Evolutionary conservation across 2,329 filamentous ascomycete species (phyloP), one percentile per base, ranked within the genome.

Genomic region (Epichloe uncinata): DNA sequence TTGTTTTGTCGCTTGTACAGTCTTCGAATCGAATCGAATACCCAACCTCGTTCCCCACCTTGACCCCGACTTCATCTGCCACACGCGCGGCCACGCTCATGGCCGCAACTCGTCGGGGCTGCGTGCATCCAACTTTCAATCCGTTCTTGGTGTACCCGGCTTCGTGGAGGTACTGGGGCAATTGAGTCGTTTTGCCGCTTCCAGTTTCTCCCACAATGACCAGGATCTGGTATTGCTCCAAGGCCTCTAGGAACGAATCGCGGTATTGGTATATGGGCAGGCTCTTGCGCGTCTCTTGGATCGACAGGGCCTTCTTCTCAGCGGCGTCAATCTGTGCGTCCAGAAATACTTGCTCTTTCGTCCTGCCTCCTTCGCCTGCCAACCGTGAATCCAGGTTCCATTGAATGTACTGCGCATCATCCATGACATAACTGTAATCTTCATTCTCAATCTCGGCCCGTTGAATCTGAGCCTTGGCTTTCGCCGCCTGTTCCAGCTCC

Each of bases 81-180:
- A 98, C 93, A 74, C 93, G 88, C 42, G 87, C 82, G n/a, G 93
- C 91, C 18, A 97, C 91, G 61, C 85, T 93, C 91, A 97, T 97
- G 33, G 93, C 93, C 3, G 93, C 93, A 11, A 98, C 93, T 72
- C 93, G 82, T 58, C 93, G 82, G 4, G 93, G 93, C 57, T 98
- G 93, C 0, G 93, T 98, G 60, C 90, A 95, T 4, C 87, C 91
- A 11, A 98, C 79, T 64, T 91, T 95, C 66, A 85, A 73, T 5
- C 85, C 88, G 20, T 79, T 76, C 61, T 91, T 88, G 2, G 88
- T 95, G 59, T 86, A 95, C 2, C 90, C 90, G 0, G 87, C 87
- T 65, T 97, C 91, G 59, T 94, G 84, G 0, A 97, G 75, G 62
- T 95, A 98, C 61, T 97, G 93, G 0, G 91, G 88, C 15, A 97